Evolutionary conservation across 73 alveolate species (phyloP).

Genomic region (Blepharisma japonicum): DNA sequence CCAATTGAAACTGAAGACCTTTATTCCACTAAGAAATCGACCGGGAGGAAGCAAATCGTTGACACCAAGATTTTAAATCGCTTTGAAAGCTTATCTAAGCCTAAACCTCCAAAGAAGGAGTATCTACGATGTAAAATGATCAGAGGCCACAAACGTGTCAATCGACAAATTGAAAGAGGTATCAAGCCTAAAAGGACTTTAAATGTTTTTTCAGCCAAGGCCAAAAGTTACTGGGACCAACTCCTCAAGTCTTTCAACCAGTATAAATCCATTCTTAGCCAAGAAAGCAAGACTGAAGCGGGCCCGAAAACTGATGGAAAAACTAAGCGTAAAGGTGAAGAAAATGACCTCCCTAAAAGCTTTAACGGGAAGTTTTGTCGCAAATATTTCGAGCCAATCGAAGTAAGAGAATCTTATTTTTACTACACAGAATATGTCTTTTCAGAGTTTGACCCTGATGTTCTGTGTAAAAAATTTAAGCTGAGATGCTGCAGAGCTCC

Average conservation of each 20-base stretch:
- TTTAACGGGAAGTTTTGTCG: constrained; percentile 2
- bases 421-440: not conserved
- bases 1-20: too few species aligned
- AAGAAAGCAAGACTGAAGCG: not conserved
- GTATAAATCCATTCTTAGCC: not conserved
- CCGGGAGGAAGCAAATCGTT: too few species aligned
- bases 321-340: not conserved
- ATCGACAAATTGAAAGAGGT: not conserved
- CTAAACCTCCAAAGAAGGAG: constrained; percentile 8
- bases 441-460: not conserved
- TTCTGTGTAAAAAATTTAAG: not conserved
- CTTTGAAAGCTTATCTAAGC: not conserved
- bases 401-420: constrained; percentile 14
- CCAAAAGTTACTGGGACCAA: not conserved
- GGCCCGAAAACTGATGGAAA: constrained; percentile 17
- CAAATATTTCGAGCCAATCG: not conserved
- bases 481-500: not conserved
- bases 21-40: too few species aligned
- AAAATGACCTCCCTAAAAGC: not conserved
- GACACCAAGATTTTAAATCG: too few species aligned
- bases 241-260: not conserved
- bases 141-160: not conserved
- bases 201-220: not conserved
- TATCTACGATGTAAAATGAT: not conserved
- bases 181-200: not conserved